phyloP scores from a whole-genome alignment of 305 asterid species.

The Rubia tinctorum region DNA sequence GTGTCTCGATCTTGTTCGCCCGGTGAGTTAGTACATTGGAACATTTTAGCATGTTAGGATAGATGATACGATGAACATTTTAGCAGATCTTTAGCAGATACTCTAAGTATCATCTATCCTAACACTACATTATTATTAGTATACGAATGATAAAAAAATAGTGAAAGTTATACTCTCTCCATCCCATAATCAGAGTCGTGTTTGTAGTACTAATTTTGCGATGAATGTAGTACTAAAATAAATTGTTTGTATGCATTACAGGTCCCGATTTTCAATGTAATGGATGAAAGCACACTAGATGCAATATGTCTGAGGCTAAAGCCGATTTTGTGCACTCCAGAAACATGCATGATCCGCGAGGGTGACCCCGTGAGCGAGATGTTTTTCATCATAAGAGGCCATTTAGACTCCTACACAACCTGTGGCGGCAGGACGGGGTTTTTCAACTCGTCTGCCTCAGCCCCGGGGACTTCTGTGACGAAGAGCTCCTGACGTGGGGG shows the following conservation, averaged over 20 bases:
- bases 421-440: slow-evolving; percentile 61
- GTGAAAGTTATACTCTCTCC: too few relatives aligned
- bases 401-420: slow-evolving; percentile 55
- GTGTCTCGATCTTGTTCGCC: slow-evolving; percentile 59
- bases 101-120: too few relatives aligned
- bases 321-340: slow-evolving; percentile 43
- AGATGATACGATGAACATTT: too few relatives aligned
- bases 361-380: slow-evolving; percentile 57
- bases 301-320: slow-evolving; percentile 60
- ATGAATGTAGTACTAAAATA: not conserved
- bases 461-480: slow-evolving; percentile 68
- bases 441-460: slow-evolving; percentile 44
- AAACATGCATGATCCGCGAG: slow-evolving; percentile 48
- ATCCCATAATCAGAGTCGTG: too few relatives aligned
- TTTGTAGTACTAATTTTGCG: not conserved
- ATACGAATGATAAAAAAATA: too few relatives aligned
- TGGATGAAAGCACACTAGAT: slow-evolving; percentile 54
- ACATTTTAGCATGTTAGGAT: too few relatives aligned
- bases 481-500: slow-evolving; percentile 63
- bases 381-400: slow-evolving; percentile 62
- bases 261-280: slow-evolving; percentile 56
- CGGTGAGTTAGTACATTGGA: too few relatives aligned
- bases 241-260: slow-evolving; percentile 2
- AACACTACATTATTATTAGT: too few relatives aligned
- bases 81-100: too few relatives aligned